Base-by-base conservation (phyloP, 345 rosid genomes). In the Gossypium mustelinum region DNA sequence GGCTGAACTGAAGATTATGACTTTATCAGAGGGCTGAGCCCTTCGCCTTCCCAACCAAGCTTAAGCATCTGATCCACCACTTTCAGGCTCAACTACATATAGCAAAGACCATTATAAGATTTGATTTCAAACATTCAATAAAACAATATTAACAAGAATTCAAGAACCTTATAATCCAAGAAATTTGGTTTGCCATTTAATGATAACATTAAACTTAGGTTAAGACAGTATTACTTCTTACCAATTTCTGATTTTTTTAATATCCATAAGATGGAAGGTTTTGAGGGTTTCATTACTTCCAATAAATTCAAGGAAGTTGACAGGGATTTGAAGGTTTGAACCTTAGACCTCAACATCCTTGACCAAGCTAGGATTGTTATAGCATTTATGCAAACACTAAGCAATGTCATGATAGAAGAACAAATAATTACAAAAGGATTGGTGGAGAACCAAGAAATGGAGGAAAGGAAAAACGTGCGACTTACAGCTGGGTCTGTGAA, bases 21-120 rank as follows among this genome's bases (percentile, higher is more conserved):
- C 74, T 87, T 85, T 71, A 88, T 87, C 56, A 85, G 86, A 73
- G 92, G 89, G 84, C 85, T 86, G 24, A 91, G 82, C 70, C 89
- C 91, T 3, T 90, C 91, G 25, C 97, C 97, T 85, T 92, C 98
- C 98, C 97, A 91, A n/a, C 99, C 97, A 77, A 91, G 98, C 87
- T 91, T 95, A 54, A 95, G 89, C 99, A 89, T 93, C 55, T 88
- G 98, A 83, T 95, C 97, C 77, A 93, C 97, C 66, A 90, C 90
- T 86, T 87, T 90, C 82, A 90, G 83, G 85, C 98, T 95, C 86
- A 91, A 86, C 98, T 93, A 90, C 84, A 83, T 76, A 51, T 55
- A 34, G 11, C 50, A 71, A 71, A 7, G 64, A 11, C 18, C 27
- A 1, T 3, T 7, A 39, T 55, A 56, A 71, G 29, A 41, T 11